Evolutionary conservation across 352 stramenopile genomes (phyloP).

Genomic region (Globisporangium irregulare): DNA sequence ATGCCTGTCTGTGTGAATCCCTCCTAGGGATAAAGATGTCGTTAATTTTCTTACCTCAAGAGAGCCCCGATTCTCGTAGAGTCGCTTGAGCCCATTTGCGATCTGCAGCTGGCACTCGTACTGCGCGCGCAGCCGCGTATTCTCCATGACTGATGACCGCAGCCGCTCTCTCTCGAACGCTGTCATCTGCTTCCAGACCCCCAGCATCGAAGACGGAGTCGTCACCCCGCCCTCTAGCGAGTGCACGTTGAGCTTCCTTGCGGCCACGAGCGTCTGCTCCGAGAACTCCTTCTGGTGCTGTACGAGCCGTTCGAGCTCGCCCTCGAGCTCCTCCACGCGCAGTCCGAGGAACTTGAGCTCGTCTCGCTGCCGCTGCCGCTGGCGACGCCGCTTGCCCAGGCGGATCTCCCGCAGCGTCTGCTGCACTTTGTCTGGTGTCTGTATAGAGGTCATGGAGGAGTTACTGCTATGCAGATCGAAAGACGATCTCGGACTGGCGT

Average conservation of each 20-base stretch:
- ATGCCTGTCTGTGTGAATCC: too few species aligned
- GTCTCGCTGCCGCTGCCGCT: background rate
- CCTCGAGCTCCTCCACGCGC: background rate
- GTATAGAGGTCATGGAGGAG: background rate
- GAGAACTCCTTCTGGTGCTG: background rate
- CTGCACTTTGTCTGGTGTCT: background rate
- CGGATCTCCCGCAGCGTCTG: background rate
- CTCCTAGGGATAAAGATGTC: too few species aligned
- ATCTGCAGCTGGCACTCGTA: constrained; percentile 36
- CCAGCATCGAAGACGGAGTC: constrained; percentile 10
- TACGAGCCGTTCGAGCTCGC: background rate
- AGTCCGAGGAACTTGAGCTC: background rate
- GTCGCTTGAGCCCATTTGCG: constrained; percentile 30
- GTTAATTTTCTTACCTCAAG: background rate
- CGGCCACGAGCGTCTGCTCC: background rate
- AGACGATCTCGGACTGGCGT: background rate
- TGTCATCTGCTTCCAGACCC: constrained; percentile 33
- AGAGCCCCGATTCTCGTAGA: constrained; percentile 20
- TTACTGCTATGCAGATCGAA: background rate
- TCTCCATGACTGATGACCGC: constrained; percentile 30
- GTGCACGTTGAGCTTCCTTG: background rate
- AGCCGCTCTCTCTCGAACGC: constrained; percentile 29
- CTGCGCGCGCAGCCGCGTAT: constrained; percentile 27
- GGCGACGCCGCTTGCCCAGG: constrained; percentile 3
- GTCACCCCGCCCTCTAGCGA: background rate